Conservation (phyloP, 176 grass and related monocot genomes). For the Cenchrus purpureus region DNA sequence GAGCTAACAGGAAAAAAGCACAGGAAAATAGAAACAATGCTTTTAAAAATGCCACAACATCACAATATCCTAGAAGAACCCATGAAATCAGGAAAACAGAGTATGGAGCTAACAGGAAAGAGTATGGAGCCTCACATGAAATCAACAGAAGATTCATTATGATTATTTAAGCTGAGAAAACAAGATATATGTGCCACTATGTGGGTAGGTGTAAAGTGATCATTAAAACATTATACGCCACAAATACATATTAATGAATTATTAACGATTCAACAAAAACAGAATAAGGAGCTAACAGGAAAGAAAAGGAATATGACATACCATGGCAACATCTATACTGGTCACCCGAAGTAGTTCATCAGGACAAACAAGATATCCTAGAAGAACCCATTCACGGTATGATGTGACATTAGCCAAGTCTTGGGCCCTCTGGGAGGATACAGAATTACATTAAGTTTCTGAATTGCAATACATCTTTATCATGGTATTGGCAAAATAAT, state of each 20-base stretch:
- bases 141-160: slow-evolving; percentile 31
- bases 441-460: slow-evolving; percentile 30
- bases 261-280: slow-evolving; percentile 5
- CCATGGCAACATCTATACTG: slow-evolving; percentile 98
- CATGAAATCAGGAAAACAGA: no score
- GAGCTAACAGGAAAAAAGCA: slow-evolving; percentile 13
- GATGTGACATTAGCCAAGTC: slow-evolving; percentile 99
- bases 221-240: slow-evolving; percentile 15
- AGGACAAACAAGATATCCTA: slow-evolving; percentile 97
- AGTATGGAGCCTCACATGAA: neutral
- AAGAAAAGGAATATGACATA: slow-evolving; percentile 36
- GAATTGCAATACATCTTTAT: slow-evolving; percentile 22
- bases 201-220: neutral
- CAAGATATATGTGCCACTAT: slow-evolving; percentile 10
- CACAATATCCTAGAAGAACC: no score
- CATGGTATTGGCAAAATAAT: slow-evolving; percentile 26
- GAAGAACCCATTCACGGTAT: slow-evolving; percentile 92
- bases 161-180: slow-evolving; percentile 27
- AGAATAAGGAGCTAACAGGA: slow-evolving; percentile 15
- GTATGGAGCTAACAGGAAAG: no score
- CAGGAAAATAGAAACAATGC: no score
- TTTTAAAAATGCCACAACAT: no score
- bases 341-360: slow-evolving; percentile 98
- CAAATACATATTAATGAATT: neutral
- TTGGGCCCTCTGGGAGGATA: slow-evolving; percentile 90